A percentile compares a stretch with the other conserved stretches of the same genome.
phyloP scores from a whole-genome alignment of 805 yeast species.

The Yarrowia yakushimensis region DNA sequence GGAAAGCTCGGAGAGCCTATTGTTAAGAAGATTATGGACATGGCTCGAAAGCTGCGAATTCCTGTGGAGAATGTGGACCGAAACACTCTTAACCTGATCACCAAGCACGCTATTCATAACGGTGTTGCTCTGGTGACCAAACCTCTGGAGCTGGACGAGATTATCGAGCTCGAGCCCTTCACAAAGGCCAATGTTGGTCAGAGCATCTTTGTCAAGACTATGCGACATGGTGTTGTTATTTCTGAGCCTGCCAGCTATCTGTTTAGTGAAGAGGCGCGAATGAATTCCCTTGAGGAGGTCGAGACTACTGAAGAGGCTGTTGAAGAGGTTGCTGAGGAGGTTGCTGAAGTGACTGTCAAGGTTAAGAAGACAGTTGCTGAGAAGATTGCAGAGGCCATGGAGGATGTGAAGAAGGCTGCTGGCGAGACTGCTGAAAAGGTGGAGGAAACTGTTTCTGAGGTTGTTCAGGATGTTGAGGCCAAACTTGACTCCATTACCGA shows the following conservation, averaged over 20 bases:
- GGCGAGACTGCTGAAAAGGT: not conserved
- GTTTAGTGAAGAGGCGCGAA: slow-evolving; percentile 27
- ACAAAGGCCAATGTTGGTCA: not conserved
- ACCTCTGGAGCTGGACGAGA: slow-evolving; percentile 43
- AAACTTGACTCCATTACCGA: not conserved
- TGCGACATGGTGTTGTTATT: slow-evolving; percentile 11
- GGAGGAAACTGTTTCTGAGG: not conserved
- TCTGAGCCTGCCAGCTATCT: slow-evolving; percentile 17
- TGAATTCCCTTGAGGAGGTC: slow-evolving; percentile 25
- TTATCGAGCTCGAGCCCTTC: slow-evolving; percentile 36
- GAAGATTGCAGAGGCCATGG: not conserved
- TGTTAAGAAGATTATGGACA: slow-evolving; percentile 42
- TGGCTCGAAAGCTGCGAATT: slow-evolving; percentile 44
- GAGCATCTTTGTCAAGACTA: slow-evolving; percentile 9
- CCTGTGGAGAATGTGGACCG: slow-evolving; percentile 39
- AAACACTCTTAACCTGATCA: slow-evolving; percentile 54
- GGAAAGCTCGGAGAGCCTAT: not conserved
- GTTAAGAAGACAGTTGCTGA: not conserved
- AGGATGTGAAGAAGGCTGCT: not conserved
- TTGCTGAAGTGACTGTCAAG: not conserved
- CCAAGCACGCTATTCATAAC: slow-evolving; percentile 73
- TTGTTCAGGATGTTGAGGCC: not conserved
- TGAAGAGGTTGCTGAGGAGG: not conserved
- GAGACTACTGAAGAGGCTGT: not conserved
- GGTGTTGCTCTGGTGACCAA: slow-evolving; percentile 71